A percentile compares a stretch with the other conserved stretches of the same genome.
Conservation (phyloP, 2,329 filamentous ascomycete genomes). For the Pseudogymnoascus verrucosus region DNA sequence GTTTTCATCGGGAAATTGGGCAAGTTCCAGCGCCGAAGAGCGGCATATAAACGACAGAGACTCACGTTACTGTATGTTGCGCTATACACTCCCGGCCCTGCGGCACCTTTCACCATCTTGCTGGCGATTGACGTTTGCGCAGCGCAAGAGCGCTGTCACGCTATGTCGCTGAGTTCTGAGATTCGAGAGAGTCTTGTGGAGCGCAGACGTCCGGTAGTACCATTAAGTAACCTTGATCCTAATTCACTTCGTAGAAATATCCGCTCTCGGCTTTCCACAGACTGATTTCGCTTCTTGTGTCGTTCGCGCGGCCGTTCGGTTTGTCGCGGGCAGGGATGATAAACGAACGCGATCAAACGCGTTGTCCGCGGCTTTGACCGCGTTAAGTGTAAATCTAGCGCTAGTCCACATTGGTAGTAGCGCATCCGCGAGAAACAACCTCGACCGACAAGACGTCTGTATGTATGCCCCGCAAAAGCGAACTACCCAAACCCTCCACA, state of each 20-base stretch:
- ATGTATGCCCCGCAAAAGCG: constrained; percentile 4
- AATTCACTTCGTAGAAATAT: background rate
- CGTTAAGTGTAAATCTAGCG: background rate
- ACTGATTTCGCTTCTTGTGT: background rate
- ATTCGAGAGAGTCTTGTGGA: background rate
- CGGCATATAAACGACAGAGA: constrained; percentile 8
- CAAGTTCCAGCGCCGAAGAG: constrained; percentile 11
- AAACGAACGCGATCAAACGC: constrained; percentile 7
- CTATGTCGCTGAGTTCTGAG: background rate
- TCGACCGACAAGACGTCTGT: background rate
- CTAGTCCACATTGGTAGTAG: background rate
- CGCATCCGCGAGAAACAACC: constrained; percentile 4
- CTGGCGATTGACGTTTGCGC: constrained; percentile 4
- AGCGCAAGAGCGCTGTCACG: background rate
- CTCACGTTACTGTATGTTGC: constrained; percentile 63
- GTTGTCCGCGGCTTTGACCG: constrained; percentile 3
- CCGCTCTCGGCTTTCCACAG: background rate
- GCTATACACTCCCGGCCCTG: constrained; percentile 46
- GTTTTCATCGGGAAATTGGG: constrained; percentile 13
- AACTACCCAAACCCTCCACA: constrained; percentile 4
- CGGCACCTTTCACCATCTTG: constrained; percentile 26
- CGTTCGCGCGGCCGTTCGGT: background rate
- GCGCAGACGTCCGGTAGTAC: background rate
- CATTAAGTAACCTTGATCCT: background rate
- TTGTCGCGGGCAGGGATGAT: constrained; percentile 3